Base-by-base conservation (phyloP, 2,329 filamentous ascomycete species). In the Coniella vitis region DNA sequence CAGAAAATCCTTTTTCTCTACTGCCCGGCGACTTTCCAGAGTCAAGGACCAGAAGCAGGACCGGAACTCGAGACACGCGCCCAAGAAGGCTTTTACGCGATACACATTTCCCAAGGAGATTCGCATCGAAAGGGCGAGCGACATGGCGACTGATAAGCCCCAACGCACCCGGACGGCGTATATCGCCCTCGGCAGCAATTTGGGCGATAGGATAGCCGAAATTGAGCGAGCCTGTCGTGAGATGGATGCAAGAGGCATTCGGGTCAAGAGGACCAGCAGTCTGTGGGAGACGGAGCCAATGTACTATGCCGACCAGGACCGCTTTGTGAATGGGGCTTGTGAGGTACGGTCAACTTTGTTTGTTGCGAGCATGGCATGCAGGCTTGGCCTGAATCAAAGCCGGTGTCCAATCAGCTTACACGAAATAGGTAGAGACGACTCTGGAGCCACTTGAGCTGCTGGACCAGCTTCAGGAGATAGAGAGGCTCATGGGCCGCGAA, bases 281-380 rank as follows among this genome's bases (percentile, higher is more conserved):
- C 73, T 98, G 3, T 98, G 93, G 78, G 90, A 97, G 70, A 98
- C 91, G 3, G 83, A 88, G 58, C 89, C 93, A 19, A 98, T 98
- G 93, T 98, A 98, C 66, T 86, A 96, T 55, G 71, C 86, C 54
- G 86, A 96, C 55, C 93, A 98, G 65, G 83, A 83, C 54, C 79
- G 80, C 25, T 98, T 98, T 62, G 71, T 96, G 41, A 98, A 98
- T 63, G 93, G 90, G 17, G 90, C 84, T 49, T 95, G 89, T 65
- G 87, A 95, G 81, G 90, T 94, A 65, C 64, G 81, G 10, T 29
- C 25, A 10, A 5, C 5, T 29, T 29, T 29, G 5, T 10, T 29
- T 10, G 5, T 4, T 4, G 25, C 21, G 7, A 12, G 9, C 8
- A 19, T 22, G n/a, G n/a, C n/a, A n/a, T n/a, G n/a, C 37, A 38